These are phyloP conservation scores for Craterostigma plantagineum DNA, from an alignment of 257 asterid genomes.

Conservation along the genomic window DNA sequence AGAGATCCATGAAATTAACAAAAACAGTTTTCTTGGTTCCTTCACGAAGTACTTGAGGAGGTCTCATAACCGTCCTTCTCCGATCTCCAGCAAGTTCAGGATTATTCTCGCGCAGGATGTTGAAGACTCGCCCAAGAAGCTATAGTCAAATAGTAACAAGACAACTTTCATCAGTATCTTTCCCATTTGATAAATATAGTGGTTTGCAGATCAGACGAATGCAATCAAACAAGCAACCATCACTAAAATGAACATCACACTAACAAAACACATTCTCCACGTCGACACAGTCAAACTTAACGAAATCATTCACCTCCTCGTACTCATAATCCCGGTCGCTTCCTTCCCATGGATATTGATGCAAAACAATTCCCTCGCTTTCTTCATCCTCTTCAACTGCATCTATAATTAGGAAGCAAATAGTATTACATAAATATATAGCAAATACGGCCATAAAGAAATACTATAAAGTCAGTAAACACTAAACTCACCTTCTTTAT, in stretches of 20 bases:
- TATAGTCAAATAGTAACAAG: no score
- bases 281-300: neutral
- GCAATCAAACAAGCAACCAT: slow-evolving; percentile 13
- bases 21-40: slow-evolving; percentile 95
- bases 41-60: slow-evolving; percentile 98
- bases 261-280: neutral
- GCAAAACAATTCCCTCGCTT: slow-evolving; percentile 61
- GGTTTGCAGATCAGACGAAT: no score
- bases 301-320: slow-evolving; percentile 43
- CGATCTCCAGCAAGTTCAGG: slow-evolving; percentile 97
- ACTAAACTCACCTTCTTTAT: slow-evolving; percentile 33
- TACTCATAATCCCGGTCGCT: slow-evolving; percentile 70
- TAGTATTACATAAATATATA: neutral
- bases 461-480: neutral
- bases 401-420: slow-evolving; percentile 20
- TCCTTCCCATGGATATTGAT: slow-evolving; percentile 83
- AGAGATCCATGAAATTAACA: slow-evolving; percentile 93
- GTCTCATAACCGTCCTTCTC: slow-evolving; percentile 93
- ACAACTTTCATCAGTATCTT: no score
- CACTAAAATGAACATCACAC: no score
- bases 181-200: no score
- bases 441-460: neutral
- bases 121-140: slow-evolving; percentile 85
- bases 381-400: slow-evolving; percentile 56
- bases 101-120: slow-evolving; percentile 86